These are phyloP conservation scores for Colletotrichum sojae DNA, from an alignment of 2,329 filamentous ascomycete species.

Conservation along the genomic window DNA sequence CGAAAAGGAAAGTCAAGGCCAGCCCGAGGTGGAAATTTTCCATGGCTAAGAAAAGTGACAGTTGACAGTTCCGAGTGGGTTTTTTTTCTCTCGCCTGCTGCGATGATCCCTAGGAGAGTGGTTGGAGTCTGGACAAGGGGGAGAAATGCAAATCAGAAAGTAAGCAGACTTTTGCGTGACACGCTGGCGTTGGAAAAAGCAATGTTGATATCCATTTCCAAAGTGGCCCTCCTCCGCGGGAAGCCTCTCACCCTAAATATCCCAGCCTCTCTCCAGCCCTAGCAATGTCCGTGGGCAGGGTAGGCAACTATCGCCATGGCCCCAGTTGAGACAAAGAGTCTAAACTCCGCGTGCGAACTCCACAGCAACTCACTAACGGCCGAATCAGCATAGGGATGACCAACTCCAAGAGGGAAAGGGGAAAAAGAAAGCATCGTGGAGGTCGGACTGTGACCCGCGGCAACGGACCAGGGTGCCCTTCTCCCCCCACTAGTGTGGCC, in stretches of 20 bases:
- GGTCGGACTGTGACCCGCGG: neutral
- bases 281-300: conserved; percentile 1
- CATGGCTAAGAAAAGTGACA: conserved; percentile 12
- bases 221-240: neutral
- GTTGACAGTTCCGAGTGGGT: neutral
- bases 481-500: conserved; percentile 1
- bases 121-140: neutral
- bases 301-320: neutral
- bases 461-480: neutral
- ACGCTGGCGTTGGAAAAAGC: neutral
- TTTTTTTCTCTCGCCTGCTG: neutral
- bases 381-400: neutral
- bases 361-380: neutral
- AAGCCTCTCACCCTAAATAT: neutral
- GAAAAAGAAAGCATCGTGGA: conserved; percentile 27
- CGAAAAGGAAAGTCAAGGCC: neutral
- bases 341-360: neutral
- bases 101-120: no score
- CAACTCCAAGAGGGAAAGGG: neutral
- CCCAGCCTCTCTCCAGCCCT: conserved; percentile 7
- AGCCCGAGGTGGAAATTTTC: neutral
- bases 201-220: neutral
- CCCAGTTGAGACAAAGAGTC: neutral
- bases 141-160: neutral
- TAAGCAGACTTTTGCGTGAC: neutral